phyloP scores from a whole-genome alignment of 192 early-diverging fungal species.

The Powellomyces hirtus region DNA sequence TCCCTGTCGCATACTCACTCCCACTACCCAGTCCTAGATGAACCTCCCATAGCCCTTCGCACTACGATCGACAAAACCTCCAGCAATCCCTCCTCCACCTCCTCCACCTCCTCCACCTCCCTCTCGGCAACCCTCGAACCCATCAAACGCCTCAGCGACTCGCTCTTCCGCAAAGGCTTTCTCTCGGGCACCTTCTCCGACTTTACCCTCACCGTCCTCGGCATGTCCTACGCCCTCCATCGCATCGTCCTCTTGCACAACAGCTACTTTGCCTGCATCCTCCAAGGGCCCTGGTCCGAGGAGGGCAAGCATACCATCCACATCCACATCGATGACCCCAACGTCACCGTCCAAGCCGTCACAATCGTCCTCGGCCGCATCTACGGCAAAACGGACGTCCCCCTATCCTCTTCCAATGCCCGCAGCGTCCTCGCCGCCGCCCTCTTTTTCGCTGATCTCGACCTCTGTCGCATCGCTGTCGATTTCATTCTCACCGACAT shows the following conservation, averaged over 20 bases:
- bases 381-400: slow-evolving; percentile 34
- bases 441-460: slow-evolving; percentile 37
- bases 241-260: slow-evolving; percentile 42
- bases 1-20: too few relatives aligned
- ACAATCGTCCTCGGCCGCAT: slow-evolving; percentile 37
- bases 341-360: slow-evolving; percentile 36
- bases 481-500: slow-evolving; percentile 34
- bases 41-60: too few relatives aligned
- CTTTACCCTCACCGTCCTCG: slow-evolving; percentile 36
- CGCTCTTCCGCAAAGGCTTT: slow-evolving; percentile 34
- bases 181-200: slow-evolving; percentile 33
- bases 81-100: too few relatives aligned
- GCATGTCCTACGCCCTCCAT: slow-evolving; percentile 40
- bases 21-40: too few relatives aligned
- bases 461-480: slow-evolving; percentile 19
- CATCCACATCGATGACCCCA: slow-evolving; percentile 39
- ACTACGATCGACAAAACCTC: too few relatives aligned
- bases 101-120: too few relatives aligned
- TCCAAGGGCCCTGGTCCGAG: slow-evolving; percentile 24
- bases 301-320: slow-evolving; percentile 14
- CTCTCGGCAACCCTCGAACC: slow-evolving; percentile 2
- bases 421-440: slow-evolving; percentile 31
- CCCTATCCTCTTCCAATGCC: slow-evolving; percentile 27
- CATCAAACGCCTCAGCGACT: slow-evolving; percentile 5
- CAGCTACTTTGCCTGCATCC: slow-evolving; percentile 42